Evolutionary conservation across 2,329 filamentous ascomycete species (phyloP).

Genomic region (Magnaporthiopsis rhizophila): DNA sequence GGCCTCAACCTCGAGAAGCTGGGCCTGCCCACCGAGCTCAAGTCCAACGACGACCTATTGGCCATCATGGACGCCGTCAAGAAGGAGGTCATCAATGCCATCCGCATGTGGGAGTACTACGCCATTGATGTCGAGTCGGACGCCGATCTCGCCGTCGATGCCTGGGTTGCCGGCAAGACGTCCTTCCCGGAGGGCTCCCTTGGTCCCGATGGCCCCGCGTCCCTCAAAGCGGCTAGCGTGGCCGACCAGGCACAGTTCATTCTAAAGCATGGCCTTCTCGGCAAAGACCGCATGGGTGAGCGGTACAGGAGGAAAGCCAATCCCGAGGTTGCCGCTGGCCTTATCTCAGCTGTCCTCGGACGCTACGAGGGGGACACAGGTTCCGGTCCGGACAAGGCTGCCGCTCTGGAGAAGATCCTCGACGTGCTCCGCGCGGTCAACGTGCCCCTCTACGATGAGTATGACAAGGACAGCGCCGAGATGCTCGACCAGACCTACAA

Average conservation of each 20-base stretch:
- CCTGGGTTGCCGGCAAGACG: slow-evolving; percentile 59
- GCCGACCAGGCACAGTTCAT: slow-evolving; percentile 54
- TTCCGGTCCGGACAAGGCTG: slow-evolving; percentile 39
- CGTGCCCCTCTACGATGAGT: slow-evolving; percentile 83
- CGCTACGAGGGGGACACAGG: slow-evolving; percentile 48
- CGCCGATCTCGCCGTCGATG: slow-evolving; percentile 57
- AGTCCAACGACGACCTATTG: slow-evolving; percentile 62
- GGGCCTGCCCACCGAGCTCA: slow-evolving; percentile 68
- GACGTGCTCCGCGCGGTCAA: slow-evolving; percentile 77
- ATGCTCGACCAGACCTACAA: slow-evolving; percentile 91
- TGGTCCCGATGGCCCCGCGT: slow-evolving; percentile 31
- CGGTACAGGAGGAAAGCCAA: slow-evolving; percentile 68
- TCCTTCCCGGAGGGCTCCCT: slow-evolving; percentile 40
- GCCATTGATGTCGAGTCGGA: slow-evolving; percentile 71
- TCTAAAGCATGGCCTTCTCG: slow-evolving; percentile 59
- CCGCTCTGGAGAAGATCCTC: slow-evolving; percentile 46
- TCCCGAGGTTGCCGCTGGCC: slow-evolving; percentile 59
- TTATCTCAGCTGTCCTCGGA: slow-evolving; percentile 62
- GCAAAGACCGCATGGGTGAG: slow-evolving; percentile 68
- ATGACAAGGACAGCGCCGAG: slow-evolving; percentile 72
- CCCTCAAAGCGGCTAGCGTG: slow-evolving; percentile 36
- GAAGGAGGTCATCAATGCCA: slow-evolving; percentile 64
- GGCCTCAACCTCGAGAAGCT: slow-evolving; percentile 62
- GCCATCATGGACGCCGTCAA: slow-evolving; percentile 81
- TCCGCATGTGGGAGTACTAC: slow-evolving; percentile 92